Conservation (phyloP, 192 early-diverging fungal species). For the Physocladia obscura region DNA sequence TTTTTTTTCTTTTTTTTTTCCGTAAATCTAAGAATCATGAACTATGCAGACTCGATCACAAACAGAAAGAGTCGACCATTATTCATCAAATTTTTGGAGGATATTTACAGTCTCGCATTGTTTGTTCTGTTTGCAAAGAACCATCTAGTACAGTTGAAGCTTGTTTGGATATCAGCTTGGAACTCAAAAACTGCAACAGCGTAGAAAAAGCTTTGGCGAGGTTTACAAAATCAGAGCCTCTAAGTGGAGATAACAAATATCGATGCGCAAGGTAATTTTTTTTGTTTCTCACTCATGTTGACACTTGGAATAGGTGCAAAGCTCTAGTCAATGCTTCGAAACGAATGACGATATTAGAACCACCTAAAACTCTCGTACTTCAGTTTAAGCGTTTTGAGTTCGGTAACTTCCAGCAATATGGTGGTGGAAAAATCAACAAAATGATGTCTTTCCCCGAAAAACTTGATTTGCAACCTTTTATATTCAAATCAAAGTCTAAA, state of each 20-base stretch:
- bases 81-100: constrained; percentile 83
- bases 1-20: constrained; percentile 19
- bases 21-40: too few relatives aligned
- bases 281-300: too few relatives aligned
- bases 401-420: constrained; percentile 3
- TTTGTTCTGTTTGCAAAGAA: constrained; percentile 68
- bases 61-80: constrained; percentile 72
- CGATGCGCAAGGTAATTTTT: constrained; percentile 70
- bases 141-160: constrained; percentile 78
- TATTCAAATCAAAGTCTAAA: constrained; percentile 22
- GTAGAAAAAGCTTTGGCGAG: constrained; percentile 67
- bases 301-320: constrained; percentile 60
- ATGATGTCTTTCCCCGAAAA: constrained; percentile 61
- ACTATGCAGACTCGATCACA: constrained; percentile 48
- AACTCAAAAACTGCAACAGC: constrained; percentile 63
- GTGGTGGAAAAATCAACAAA: constrained; percentile 69
- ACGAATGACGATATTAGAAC: constrained; percentile 71
- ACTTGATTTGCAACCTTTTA: constrained; percentile 66
- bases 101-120: constrained; percentile 74
- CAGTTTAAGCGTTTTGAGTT: constrained; percentile 87
- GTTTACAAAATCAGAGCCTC: constrained; percentile 71
- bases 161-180: constrained; percentile 75
- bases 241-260: constrained; percentile 71
- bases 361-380: constrained; percentile 70
- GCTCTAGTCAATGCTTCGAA: constrained; percentile 76